Percentiles rank a stretch among this genome's conserved stretches.
Conservation (phyloP, 805 yeast genomes). For the Wickerhamomyces rabaulensis region DNA sequence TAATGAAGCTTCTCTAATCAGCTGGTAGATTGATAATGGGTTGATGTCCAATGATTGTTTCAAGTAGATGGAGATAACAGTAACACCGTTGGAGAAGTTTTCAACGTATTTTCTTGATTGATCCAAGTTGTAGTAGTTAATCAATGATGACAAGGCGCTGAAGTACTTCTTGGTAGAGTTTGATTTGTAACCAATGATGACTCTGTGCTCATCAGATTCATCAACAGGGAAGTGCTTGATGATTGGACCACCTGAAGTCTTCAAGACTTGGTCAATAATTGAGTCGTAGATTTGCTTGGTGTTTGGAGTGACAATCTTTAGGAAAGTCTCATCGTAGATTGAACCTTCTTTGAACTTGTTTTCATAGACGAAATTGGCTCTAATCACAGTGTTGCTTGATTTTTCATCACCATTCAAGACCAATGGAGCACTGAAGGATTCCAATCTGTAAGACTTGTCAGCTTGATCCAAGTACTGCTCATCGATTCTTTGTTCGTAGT, state of each 20-base stretch:
- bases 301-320: slow-evolving; percentile 69
- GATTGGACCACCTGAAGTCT: slow-evolving; percentile 78
- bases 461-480: slow-evolving; percentile 65
- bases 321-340: slow-evolving; percentile 76
- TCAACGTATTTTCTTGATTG: slow-evolving; percentile 91
- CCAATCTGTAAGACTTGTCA: slow-evolving; percentile 57
- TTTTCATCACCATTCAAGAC: slow-evolving; percentile 25
- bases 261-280: slow-evolving; percentile 61
- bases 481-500: slow-evolving; percentile 75
- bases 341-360: slow-evolving; percentile 46
- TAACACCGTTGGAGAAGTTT: slow-evolving; percentile 84
- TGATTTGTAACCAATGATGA: slow-evolving; percentile 83
- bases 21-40: slow-evolving; percentile 76
- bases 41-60: slow-evolving; percentile 49
- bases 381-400: slow-evolving; percentile 39
- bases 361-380: slow-evolving; percentile 81
- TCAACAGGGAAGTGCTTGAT: slow-evolving; percentile 81
- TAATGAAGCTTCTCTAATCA: slow-evolving; percentile 89
- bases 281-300: slow-evolving; percentile 75
- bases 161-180: slow-evolving; percentile 81
- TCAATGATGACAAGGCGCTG: slow-evolving; percentile 80
- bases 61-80: slow-evolving; percentile 83
- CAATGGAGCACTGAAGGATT: slow-evolving; percentile 69
- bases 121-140: slow-evolving; percentile 80
- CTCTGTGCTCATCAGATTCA: slow-evolving; percentile 76